Evolutionary conservation across 2,329 filamentous ascomycete species (phyloP).

Genomic region (Bimuria novae-zelandiae): DNA sequence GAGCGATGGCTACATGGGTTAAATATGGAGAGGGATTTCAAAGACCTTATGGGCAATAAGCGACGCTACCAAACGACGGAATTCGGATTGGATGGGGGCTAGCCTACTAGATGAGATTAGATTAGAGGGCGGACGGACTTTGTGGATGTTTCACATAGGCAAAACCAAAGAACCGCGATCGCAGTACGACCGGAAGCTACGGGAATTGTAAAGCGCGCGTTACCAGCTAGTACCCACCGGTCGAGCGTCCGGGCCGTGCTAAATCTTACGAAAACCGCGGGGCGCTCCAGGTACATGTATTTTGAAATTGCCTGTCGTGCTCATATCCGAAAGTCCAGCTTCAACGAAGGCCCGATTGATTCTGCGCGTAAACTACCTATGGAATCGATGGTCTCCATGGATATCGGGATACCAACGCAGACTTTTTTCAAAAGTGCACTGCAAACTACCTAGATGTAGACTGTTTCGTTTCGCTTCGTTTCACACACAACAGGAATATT

Average conservation of each 20-base stretch:
- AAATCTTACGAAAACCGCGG: neutral
- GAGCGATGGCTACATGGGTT: conserved; percentile 2
- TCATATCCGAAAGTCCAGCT: too few relatives aligned
- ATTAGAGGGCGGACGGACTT: conserved; percentile 8
- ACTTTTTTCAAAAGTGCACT: too few relatives aligned
- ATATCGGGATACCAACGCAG: too few relatives aligned
- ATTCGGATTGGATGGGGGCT: neutral
- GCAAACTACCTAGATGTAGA: neutral
- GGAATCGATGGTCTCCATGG: too few relatives aligned
- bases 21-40: neutral
- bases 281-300: too few relatives aligned
- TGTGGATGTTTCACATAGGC: too few relatives aligned
- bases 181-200: neutral
- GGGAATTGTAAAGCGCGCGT: conserved; percentile 4
- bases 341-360: too few relatives aligned
- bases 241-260: neutral
- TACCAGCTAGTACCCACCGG: neutral
- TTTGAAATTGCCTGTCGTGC: too few relatives aligned
- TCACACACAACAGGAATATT: too few relatives aligned
- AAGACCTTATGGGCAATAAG: neutral
- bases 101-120: neutral
- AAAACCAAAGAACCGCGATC: too few relatives aligned
- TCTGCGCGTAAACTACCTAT: too few relatives aligned
- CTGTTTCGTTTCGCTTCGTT: neutral
- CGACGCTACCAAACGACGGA: neutral